These are phyloP conservation scores for Phoma sp. DNA, from an alignment of 2,329 filamentous ascomycete species.

Conservation along the genomic window DNA sequence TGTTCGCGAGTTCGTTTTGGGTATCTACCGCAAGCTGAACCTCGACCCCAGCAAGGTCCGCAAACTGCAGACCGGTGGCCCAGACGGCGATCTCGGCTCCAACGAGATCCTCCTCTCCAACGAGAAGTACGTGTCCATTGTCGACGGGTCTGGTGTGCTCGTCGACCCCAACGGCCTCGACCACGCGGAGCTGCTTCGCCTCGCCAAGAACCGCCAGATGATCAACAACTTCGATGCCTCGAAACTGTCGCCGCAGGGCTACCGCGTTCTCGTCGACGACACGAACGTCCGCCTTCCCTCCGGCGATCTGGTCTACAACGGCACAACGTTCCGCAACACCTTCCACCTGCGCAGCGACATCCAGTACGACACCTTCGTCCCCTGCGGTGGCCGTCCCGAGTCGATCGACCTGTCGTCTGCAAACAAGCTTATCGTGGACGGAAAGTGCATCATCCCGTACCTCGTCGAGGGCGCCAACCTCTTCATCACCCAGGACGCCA, in stretches of 20 bases:
- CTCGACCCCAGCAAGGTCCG: slow-evolving; percentile 83
- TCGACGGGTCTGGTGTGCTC: slow-evolving; percentile 95
- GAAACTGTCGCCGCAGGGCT: slow-evolving; percentile 87
- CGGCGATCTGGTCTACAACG: slow-evolving; percentile 87
- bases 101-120: slow-evolving; percentile 97
- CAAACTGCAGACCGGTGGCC: slow-evolving; percentile 97
- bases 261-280: slow-evolving; percentile 91
- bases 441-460: slow-evolving; percentile 87
- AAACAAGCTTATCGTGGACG: slow-evolving; percentile 85
- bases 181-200: slow-evolving; percentile 78
- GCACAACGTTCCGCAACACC: slow-evolving; percentile 94
- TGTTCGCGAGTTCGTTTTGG: slow-evolving; percentile 92
- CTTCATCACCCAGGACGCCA: slow-evolving; percentile 98
- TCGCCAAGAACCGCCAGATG: slow-evolving; percentile 88
- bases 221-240: slow-evolving; percentile 83
- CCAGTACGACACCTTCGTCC: slow-evolving; percentile 87
- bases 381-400: slow-evolving; percentile 94
- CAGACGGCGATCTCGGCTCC: slow-evolving; percentile 93
- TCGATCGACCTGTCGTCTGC: slow-evolving; percentile 93
- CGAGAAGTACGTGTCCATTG: slow-evolving; percentile 92
- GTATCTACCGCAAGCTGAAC: slow-evolving; percentile 95
- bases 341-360: slow-evolving; percentile 84
- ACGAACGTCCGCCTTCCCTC: slow-evolving; percentile 84
- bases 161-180: slow-evolving; percentile 91
- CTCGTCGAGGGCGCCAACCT: slow-evolving; percentile 98